These are phyloP conservation scores for Mycena rosella DNA, from an alignment of 768 basidiomycete species.

Conservation along the genomic window DNA sequence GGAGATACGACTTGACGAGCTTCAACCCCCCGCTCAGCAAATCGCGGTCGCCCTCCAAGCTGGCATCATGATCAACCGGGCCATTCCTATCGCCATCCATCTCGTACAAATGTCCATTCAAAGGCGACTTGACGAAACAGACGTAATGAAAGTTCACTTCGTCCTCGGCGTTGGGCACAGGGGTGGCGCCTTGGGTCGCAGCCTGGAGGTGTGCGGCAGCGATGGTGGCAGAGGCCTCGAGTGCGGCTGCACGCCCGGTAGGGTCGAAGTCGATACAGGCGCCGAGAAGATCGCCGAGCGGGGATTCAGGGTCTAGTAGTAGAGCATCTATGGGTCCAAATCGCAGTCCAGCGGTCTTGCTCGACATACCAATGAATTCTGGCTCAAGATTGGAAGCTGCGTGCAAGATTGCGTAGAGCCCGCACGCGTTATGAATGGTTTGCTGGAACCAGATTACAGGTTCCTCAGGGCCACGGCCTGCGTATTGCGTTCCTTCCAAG, in stretches of 20 bases:
- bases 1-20: constrained; percentile 18
- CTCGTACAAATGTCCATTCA: constrained; percentile 48
- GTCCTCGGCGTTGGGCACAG: constrained; percentile 46
- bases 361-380: constrained; percentile 41
- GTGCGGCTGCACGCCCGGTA: constrained; percentile 44
- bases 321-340: neutral
- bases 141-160: constrained; percentile 50
- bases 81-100: constrained; percentile 51
- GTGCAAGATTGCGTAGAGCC: constrained; percentile 52
- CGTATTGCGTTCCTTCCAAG: constrained; percentile 39
- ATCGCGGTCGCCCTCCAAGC: constrained; percentile 41
- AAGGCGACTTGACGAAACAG: constrained; percentile 47
- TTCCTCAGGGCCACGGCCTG: constrained; percentile 47
- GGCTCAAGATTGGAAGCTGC: constrained; percentile 46
- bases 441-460: constrained; percentile 53
- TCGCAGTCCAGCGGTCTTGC: too few relatives aligned
- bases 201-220: constrained; percentile 47
- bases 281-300: constrained; percentile 42
- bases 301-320: constrained; percentile 41
- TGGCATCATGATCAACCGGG: constrained; percentile 44
- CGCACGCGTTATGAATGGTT: constrained; percentile 55
- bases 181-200: constrained; percentile 47
- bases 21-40: constrained; percentile 27
- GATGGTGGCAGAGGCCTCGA: constrained; percentile 46
- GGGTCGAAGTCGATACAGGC: constrained; percentile 42